Evolutionary conservation across 805 yeast species (phyloP).

Genomic region (Vanderwaltozyma polyspora): DNA sequence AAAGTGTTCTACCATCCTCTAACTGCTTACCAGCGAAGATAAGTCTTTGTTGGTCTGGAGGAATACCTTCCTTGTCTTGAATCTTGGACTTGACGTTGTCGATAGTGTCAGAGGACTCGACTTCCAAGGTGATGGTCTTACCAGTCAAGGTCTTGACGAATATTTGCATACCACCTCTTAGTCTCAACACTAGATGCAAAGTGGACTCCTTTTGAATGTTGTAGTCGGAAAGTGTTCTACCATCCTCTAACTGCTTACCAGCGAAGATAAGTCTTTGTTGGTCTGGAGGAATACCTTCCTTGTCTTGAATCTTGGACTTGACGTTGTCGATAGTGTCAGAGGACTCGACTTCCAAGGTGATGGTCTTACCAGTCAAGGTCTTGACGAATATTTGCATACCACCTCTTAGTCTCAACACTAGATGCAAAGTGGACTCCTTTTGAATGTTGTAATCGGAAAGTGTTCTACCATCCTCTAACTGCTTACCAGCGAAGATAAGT

Average conservation of each 20-base stretch:
- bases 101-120: conserved; percentile 87
- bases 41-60: conserved; percentile 58
- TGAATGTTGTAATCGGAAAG: conserved; percentile 63
- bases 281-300: conserved; percentile 62
- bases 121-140: conserved; percentile 73
- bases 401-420: conserved; percentile 67
- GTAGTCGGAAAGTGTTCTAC: conserved; percentile 58
- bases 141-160: conserved; percentile 29
- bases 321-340: conserved; percentile 91
- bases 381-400: conserved; percentile 37
- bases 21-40: conserved; percentile 54
- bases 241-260: conserved; percentile 54
- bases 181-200: conserved; percentile 54
- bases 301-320: conserved; percentile 63
- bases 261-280: conserved; percentile 59
- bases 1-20: conserved; percentile 57
- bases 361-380: conserved; percentile 37
- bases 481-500: conserved; percentile 62
- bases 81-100: conserved; percentile 78
- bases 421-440: conserved; percentile 59
- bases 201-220: conserved; percentile 62
- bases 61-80: conserved; percentile 59
- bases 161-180: conserved; percentile 61
- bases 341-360: conserved; percentile 87
- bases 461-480: conserved; percentile 62